Conservation (phyloP, 2,329 filamentous ascomycete genomes). For the Xylariaceae sp. region DNA sequence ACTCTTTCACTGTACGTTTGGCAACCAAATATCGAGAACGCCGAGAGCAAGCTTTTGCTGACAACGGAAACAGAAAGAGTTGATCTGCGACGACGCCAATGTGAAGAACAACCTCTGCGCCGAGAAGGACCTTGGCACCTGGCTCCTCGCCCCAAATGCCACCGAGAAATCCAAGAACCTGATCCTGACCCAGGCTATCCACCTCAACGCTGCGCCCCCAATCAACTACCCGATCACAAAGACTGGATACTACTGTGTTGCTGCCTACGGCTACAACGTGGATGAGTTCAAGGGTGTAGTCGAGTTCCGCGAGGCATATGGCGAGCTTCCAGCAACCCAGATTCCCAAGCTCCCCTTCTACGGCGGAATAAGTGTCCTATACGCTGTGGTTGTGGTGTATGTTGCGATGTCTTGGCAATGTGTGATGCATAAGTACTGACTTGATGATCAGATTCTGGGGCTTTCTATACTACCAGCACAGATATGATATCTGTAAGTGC, state of each 20-base stretch:
- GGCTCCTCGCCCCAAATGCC: slow-evolving; percentile 76
- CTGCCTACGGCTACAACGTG: slow-evolving; percentile 67
- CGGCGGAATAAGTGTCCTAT: slow-evolving; percentile 88
- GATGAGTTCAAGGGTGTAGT: slow-evolving; percentile 75
- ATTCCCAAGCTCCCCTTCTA: slow-evolving; percentile 98
- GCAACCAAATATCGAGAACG: neutral
- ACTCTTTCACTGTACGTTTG: slow-evolving; percentile 50
- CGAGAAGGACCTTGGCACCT: slow-evolving; percentile 74
- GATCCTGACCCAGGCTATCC: slow-evolving; percentile 77
- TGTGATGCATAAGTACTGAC: neutral
- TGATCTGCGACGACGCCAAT: slow-evolving; percentile 73
- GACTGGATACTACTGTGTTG: slow-evolving; percentile 95
- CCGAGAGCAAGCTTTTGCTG: slow-evolving; percentile 24
- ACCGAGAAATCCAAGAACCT: slow-evolving; percentile 66
- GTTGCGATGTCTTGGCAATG: slow-evolving; percentile 25
- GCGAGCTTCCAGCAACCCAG: slow-evolving; percentile 90
- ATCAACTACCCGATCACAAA: slow-evolving; percentile 83
- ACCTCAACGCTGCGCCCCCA: slow-evolving; percentile 70
- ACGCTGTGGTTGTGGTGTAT: slow-evolving; percentile 76
- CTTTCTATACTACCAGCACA: slow-evolving; percentile 92
- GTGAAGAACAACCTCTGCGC: slow-evolving; percentile 72
- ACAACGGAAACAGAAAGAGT: slow-evolving; percentile 49
- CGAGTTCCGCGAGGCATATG: slow-evolving; percentile 93
- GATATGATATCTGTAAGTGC: slow-evolving; percentile 76
- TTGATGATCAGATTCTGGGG: slow-evolving; percentile 70